Evolutionary conservation across 108 stramenopile genomes (phyloP), one percentile per base, ranked within the genome.

Genomic region (Discostella pseudostelligera): DNA sequence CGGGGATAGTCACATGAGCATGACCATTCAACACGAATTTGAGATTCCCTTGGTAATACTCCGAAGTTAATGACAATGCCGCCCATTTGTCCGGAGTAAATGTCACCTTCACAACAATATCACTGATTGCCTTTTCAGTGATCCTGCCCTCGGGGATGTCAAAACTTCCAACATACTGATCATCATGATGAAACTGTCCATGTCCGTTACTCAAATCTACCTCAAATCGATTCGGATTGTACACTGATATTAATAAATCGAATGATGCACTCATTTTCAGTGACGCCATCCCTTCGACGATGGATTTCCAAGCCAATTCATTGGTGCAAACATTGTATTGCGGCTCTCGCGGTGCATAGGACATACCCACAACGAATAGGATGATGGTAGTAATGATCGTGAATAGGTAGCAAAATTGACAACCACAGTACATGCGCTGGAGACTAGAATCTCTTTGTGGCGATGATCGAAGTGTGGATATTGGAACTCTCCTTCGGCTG

Each of bases 241-340:
- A 70, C 37, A 95, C 76, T 17, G 84, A 86, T n/a, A 81, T 75
- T 1, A 95, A 65, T 51, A 95, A 74, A 60, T 95, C 90, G 62
- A 92, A 92, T 20, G 83, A 84, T 9, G 89, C 89, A 47, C 85
- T 72, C 35, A 88, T 45, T 56, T 88, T 85, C 46, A 90, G 40
- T 9, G 78, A 60, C 2, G 81, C 70, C 73, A 95, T 84, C 43
- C 85, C 84, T 43, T 84, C 79, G 6, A 95, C 82, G 47, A 95
- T 85, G 1, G 66, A 69, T 57, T 74, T 81, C 93, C 93, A 95
- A 3, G 85, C 90, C 20, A 95, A 56, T 24, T 81, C 72, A 59
- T 95, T 83, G 48, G 86, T 87, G 82, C 93, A 95, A 28, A 95
- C 86, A 72, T 84, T 89, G 81, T 83, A 86, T n/a, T 74, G 58